These are phyloP conservation scores for Tetrapyrgos nigripes DNA, from an alignment of 1,284 basidiomycete species.

Conservation along the genomic window DNA sequence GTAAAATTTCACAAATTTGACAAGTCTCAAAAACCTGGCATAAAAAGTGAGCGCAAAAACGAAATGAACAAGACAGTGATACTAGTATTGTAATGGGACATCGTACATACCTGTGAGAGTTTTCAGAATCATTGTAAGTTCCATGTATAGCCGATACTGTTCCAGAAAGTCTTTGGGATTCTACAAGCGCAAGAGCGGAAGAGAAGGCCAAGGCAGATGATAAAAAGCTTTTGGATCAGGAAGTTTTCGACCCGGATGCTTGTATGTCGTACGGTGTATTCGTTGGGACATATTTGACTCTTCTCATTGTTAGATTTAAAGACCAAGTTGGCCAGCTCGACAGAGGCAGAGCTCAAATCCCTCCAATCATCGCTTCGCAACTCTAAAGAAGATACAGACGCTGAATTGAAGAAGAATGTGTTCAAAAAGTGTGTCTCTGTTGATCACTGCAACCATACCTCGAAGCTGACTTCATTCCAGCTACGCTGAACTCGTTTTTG, in stretches of 20 bases:
- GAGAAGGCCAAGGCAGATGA: constrained; percentile 64
- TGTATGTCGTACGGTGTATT: constrained; percentile 57
- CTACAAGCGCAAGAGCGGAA: constrained; percentile 29
- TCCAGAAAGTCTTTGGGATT: too few relatives aligned
- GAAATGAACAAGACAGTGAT: too few relatives aligned
- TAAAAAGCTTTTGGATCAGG: constrained; percentile 69
- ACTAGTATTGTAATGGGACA: too few relatives aligned
- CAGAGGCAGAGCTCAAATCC: constrained; percentile 76
- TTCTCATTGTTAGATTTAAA: constrained; percentile 62
- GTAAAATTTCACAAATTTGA: too few relatives aligned
- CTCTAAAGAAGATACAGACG: constrained; percentile 68
- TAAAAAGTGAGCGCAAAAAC: too few relatives aligned
- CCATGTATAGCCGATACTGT: too few relatives aligned
- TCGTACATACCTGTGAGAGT: too few relatives aligned
- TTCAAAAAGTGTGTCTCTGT: constrained; percentile 83
- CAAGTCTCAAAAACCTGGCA: too few relatives aligned
- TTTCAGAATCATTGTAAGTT: too few relatives aligned
- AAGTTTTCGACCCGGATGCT: constrained; percentile 82
- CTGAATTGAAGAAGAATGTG: constrained; percentile 83
- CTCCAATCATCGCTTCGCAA: constrained; percentile 74
- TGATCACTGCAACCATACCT: not conserved
- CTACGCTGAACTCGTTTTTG: constrained; percentile 95
- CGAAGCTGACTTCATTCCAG: constrained; percentile 44
- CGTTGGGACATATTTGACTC: not conserved
- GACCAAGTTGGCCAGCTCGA: constrained; percentile 79